Evolutionary conservation across 108 stramenopile species (phyloP).

Genomic region (Discostella stelligeroides): DNA sequence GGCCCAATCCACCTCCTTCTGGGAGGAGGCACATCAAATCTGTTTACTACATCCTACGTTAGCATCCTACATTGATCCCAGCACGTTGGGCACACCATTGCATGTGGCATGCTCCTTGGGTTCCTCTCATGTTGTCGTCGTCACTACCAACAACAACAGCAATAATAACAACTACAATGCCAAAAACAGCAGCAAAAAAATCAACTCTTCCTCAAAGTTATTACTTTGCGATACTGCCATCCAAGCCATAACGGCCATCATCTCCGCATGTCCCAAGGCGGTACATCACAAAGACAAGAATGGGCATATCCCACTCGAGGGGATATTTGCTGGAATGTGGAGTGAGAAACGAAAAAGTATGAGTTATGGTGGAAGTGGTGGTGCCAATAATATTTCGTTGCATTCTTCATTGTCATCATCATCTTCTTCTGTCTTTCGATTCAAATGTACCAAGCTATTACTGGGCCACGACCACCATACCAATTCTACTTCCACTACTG

Average conservation of each 20-base stretch:
- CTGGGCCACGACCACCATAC: neutral
- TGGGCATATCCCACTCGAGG: slow-evolving; percentile 60
- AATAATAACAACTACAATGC: too few species aligned
- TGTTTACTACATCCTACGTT: slow-evolving; percentile 12
- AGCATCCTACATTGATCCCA: slow-evolving; percentile 53
- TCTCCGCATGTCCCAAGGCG: slow-evolving; percentile 36
- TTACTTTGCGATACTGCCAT: slow-evolving; percentile 24
- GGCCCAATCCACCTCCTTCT: slow-evolving; percentile 25
- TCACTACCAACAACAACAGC: too few species aligned
- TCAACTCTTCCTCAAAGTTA: neutral
- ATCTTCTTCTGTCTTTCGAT: slow-evolving; percentile 29
- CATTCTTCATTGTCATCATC: neutral
- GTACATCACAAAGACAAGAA: slow-evolving; percentile 40
- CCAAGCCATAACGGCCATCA: slow-evolving; percentile 35
- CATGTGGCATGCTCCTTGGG: slow-evolving; percentile 72
- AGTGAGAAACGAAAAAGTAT: slow-evolving; percentile 42
- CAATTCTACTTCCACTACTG: too few species aligned
- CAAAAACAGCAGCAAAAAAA: neutral
- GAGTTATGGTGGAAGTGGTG: slow-evolving; percentile 26
- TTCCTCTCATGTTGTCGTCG: slow-evolving; percentile 5
- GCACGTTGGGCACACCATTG: slow-evolving; percentile 61
- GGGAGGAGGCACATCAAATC: slow-evolving; percentile 26
- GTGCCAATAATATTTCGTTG: too few species aligned
- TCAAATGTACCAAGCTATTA: slow-evolving; percentile 14
- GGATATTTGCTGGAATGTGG: slow-evolving; percentile 50